phyloP scores from a whole-genome alignment of 768 basidiomycete genomes.

The Pleurotus pulmonarius region DNA sequence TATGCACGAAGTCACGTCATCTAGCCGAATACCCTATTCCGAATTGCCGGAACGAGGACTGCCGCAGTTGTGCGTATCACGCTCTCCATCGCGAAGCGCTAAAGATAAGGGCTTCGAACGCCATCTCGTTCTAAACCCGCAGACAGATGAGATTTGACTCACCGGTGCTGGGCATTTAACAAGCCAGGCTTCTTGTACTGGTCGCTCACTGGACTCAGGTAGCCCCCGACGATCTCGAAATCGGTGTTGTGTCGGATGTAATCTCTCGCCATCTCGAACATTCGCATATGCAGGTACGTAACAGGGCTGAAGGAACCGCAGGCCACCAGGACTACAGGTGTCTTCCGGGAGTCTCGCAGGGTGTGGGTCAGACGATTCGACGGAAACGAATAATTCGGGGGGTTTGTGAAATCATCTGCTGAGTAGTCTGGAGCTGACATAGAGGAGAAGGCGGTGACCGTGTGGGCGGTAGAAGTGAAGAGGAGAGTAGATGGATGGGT shows the following conservation, averaged over 20 bases:
- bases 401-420: constrained; percentile 53
- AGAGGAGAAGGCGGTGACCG: background rate
- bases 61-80: constrained; percentile 3
- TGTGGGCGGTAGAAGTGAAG: background rate
- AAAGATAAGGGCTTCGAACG: background rate
- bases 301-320: constrained; percentile 98
- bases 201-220: constrained; percentile 95
- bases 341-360: constrained; percentile 61
- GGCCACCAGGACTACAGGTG: constrained; percentile 91
- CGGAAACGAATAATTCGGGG: constrained; percentile 65
- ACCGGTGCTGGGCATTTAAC: constrained; percentile 86
- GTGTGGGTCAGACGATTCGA: constrained; percentile 56
- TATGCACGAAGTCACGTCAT: background rate
- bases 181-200: constrained; percentile 96
- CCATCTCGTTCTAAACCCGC: constrained; percentile 1
- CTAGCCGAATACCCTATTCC: constrained; percentile 13
- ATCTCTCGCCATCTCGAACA: constrained; percentile 99
- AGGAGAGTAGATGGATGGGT: background rate
- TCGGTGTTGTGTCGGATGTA: constrained; percentile 88
- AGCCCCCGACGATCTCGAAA: constrained; percentile 93
- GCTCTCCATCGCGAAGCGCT: background rate
- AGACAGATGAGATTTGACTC: constrained; percentile 30
- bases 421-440: constrained; percentile 13
- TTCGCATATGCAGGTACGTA: constrained; percentile 95
- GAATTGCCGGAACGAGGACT: constrained; percentile 17